These are phyloP conservation scores for Wickerhamomyces canadensis DNA, from an alignment of 805 yeast genomes.

Conservation along the genomic window DNA sequence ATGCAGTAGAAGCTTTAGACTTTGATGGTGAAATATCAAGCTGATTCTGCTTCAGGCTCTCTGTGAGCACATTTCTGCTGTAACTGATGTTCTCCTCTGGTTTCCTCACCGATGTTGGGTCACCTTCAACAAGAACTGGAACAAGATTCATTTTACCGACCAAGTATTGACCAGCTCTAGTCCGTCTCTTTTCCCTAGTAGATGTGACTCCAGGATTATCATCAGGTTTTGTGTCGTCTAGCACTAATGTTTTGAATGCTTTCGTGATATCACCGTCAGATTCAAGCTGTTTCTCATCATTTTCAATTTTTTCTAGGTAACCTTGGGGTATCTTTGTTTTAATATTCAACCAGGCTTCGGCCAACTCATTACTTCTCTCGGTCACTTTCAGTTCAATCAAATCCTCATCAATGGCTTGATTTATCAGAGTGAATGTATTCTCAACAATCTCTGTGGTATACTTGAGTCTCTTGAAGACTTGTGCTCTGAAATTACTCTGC, in stretches of 20 bases:
- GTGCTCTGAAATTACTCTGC: slow-evolving; percentile 17
- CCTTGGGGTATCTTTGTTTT: slow-evolving; percentile 18
- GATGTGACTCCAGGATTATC: slow-evolving; percentile 6
- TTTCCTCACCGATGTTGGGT: slow-evolving; percentile 26
- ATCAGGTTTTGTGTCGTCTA: slow-evolving; percentile 10
- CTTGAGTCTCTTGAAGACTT: slow-evolving; percentile 27
- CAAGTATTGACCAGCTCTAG: slow-evolving; percentile 32
- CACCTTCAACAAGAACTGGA: slow-evolving; percentile 30
- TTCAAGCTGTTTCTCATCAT: slow-evolving; percentile 2
- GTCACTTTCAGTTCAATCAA: slow-evolving; percentile 33
- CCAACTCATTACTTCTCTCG: slow-evolving; percentile 30
- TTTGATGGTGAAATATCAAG: slow-evolving; percentile 13
- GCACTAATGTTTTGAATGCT: slow-evolving; percentile 18
- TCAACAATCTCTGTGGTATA: slow-evolving; percentile 35
- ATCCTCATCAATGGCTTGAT: slow-evolving; percentile 36
- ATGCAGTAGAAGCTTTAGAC: slow-evolving; percentile 1
- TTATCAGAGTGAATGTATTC: slow-evolving; percentile 33
- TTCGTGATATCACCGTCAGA: slow-evolving; percentile 11
- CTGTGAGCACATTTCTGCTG: slow-evolving; percentile 6
- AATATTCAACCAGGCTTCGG: slow-evolving; percentile 28
- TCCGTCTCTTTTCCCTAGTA: slow-evolving; percentile 20
- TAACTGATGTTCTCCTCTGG: slow-evolving; percentile 8
- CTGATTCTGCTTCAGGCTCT: slow-evolving; percentile 12
- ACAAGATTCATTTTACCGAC: slow-evolving; percentile 36
- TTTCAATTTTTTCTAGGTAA: slow-evolving; percentile 16